Percentiles rank a stretch among this genome's conserved stretches.
Conservation (phyloP, 2,329 filamentous ascomycete species). For the Verticillium nubilum region DNA sequence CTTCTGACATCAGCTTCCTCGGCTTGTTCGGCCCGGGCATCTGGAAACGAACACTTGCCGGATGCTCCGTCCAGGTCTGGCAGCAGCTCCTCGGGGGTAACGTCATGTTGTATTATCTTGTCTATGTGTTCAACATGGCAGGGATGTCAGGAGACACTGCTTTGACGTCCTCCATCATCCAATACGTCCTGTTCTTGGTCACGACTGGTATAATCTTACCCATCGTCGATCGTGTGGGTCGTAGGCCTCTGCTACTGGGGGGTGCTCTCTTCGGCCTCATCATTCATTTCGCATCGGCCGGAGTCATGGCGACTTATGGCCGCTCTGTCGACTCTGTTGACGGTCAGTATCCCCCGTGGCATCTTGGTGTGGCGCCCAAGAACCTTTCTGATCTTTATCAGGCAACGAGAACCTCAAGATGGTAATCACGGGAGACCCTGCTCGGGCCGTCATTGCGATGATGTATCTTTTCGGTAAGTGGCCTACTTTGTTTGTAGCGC, state of each 20-base stretch:
- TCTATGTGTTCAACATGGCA: conserved; percentile 59
- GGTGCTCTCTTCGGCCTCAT: conserved; percentile 39
- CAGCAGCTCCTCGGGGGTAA: conserved; percentile 53
- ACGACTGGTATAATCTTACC: conserved; percentile 45
- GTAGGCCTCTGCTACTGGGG: conserved; percentile 37
- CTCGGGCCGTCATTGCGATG: conserved; percentile 44
- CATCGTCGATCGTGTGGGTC: conserved; percentile 43
- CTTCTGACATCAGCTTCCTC: conserved; percentile 29
- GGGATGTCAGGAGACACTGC: conserved; percentile 32
- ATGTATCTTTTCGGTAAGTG: conserved; percentile 37
- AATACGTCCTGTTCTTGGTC: conserved; percentile 50
- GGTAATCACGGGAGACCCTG: conserved; percentile 35
- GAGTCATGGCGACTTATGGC: conserved; percentile 43
- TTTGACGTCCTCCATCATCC: conserved; percentile 46
- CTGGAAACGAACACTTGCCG: conserved; percentile 46
- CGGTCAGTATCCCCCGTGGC: conserved; percentile 12
- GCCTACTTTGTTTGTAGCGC: too few species aligned
- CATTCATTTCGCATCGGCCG: conserved; percentile 42
- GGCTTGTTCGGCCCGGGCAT: conserved; percentile 41
- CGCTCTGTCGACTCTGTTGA: conserved; percentile 35
- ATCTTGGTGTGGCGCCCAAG: not conserved
- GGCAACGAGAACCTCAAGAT: conserved; percentile 40
- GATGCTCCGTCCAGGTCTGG: conserved; percentile 49
- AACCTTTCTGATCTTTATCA: conserved; percentile 12
- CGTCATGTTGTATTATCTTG: conserved; percentile 55